Evolutionary conservation across 768 basidiomycete species (phyloP).

Genomic region (Kwoniella sp.): DNA sequence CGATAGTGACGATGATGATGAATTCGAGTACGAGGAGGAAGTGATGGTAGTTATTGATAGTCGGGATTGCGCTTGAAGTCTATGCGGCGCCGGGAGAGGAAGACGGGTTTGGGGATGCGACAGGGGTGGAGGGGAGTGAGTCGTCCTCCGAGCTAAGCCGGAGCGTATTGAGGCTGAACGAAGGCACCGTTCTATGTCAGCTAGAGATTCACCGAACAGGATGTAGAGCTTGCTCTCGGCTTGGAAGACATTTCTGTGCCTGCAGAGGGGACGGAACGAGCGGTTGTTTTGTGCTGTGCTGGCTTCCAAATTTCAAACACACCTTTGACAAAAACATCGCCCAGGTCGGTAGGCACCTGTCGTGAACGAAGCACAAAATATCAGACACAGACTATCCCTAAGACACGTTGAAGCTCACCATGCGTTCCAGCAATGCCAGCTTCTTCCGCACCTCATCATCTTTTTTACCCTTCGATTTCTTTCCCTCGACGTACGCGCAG

Average conservation of each 20-base stretch:
- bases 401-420: slow-evolving; percentile 25
- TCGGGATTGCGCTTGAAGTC: neutral
- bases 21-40: neutral
- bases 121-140: neutral
- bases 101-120: neutral
- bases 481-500: slow-evolving; percentile 17
- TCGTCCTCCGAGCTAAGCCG: neutral
- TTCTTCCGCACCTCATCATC: slow-evolving; percentile 17
- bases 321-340: slow-evolving; percentile 16
- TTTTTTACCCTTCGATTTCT: slow-evolving; percentile 13
- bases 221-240: no score
- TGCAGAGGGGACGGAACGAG: no score
- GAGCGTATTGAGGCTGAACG: slow-evolving; percentile 1
- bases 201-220: no score
- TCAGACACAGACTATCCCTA: no score
- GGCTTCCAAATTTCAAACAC: neutral
- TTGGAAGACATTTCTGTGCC: no score
- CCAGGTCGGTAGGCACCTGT: slow-evolving; percentile 9
- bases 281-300: slow-evolving; percentile 1
- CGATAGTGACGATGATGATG: neutral
- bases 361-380: neutral
- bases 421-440: neutral
- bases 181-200: neutral
- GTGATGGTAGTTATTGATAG: neutral
- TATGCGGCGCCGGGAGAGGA: neutral